Evolutionary conservation across 257 asterid species (phyloP), one percentile per base, ranked within the genome.

Genomic region (Solanum pimpinellifolium): DNA sequence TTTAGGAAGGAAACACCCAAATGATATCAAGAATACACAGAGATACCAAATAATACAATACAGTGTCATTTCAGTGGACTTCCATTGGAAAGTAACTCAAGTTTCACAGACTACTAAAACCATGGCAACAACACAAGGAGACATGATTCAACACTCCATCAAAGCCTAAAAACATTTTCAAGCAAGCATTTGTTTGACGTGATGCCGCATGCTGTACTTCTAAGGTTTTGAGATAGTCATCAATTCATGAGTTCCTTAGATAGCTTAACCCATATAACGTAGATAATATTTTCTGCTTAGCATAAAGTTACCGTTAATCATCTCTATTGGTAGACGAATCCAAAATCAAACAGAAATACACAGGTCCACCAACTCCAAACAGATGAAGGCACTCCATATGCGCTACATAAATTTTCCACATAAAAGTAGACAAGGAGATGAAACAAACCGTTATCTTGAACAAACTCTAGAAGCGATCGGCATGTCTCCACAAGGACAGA

Each of bases 401-500:
- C 9, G 84, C 39, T 27, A 78, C 25, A 78, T 68, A 42, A 25
- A 25, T 77, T 77, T 25, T 44, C 25, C 56, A 76, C 60, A 80
- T 42, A 69, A 69, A 46, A 84, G 18, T 75, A 62, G n/a, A 87
- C 4, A 86, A 81, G 68, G 60, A 73, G 86, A 89, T 87, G 89
- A 86, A 88, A 89, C 94, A 27, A 90, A 95, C 99, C 98, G 90
- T 74, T 89, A 85, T 93, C 94, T 85, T 88, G 92, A 89, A 88
- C 92, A 89, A 94, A 94, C 88, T 95, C 92, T 85, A 89, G 91
- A 86, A 97, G 94, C 89, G 92, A 90, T 76, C 91, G 92, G 91
- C 99, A 96, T 75, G 93, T 90, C 94, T 94, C 96, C 94, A 92
- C 96, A 23, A 97, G 96, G 86, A 93, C 95, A 69, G 98, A 89